Evolutionary conservation across 352 stramenopile genomes (phyloP).

Genomic region (Phytophthora sp.): DNA sequence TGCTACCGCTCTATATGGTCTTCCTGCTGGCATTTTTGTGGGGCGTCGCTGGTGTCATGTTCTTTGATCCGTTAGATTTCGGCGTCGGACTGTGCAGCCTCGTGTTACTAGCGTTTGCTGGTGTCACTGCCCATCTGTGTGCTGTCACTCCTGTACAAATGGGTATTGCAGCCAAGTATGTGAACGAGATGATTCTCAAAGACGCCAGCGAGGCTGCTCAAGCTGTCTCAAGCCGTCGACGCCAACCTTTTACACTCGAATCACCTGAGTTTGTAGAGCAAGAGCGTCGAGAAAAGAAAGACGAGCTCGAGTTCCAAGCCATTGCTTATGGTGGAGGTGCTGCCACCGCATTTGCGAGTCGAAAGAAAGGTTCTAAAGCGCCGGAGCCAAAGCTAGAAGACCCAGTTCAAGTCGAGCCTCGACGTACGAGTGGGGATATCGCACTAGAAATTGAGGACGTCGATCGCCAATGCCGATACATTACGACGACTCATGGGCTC

Average conservation of each 20-base stretch:
- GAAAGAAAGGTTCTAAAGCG: constrained; percentile 43
- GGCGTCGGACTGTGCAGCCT: constrained; percentile 89
- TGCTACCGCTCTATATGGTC: constrained; percentile 69
- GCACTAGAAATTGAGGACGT: constrained; percentile 76
- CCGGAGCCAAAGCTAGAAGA: constrained; percentile 31
- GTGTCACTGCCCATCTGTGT: constrained; percentile 79
- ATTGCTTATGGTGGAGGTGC: constrained; percentile 72
- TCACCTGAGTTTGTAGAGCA: constrained; percentile 81
- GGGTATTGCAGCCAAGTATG: constrained; percentile 87
- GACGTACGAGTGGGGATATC: constrained; percentile 55
- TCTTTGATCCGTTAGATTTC: constrained; percentile 90
- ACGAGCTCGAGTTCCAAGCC: constrained; percentile 83
- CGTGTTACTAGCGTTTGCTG: constrained; percentile 77
- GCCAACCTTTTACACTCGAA: constrained; percentile 78
- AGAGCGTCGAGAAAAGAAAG: constrained; percentile 71
- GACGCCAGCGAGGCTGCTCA: constrained; percentile 83
- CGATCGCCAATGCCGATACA: constrained; percentile 53
- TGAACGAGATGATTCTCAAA: constrained; percentile 89
- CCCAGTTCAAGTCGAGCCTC: constrained; percentile 14
- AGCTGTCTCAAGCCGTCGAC: constrained; percentile 61
- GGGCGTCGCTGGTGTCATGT: constrained; percentile 89
- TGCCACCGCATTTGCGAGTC: constrained; percentile 47
- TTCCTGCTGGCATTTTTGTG: constrained; percentile 83
- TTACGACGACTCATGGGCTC: constrained; percentile 41
- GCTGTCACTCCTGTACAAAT: constrained; percentile 88